Percentiles rank a stretch among this genome's conserved stretches.
These are phyloP conservation scores for Tetradesmus obliquus DNA, from an alignment of 139 green algal species.

Conservation along the genomic window DNA sequence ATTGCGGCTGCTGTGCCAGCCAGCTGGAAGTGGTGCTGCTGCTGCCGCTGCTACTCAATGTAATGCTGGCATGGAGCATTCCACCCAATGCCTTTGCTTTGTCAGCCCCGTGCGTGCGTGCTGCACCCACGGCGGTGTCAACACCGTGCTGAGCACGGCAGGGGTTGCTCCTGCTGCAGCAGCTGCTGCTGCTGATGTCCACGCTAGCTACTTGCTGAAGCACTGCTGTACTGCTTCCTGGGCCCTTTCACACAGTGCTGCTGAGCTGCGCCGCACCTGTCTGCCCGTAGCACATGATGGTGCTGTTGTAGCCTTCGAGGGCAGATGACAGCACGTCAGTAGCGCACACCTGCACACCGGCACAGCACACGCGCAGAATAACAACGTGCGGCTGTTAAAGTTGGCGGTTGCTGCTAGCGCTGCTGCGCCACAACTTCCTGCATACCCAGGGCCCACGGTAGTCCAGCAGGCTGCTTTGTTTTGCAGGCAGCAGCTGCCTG, in stretches of 20 bases:
- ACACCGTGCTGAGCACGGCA: not conserved
- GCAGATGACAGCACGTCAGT: slow-evolving; percentile 70
- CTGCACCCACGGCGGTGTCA: too few relatives aligned
- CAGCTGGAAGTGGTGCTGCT: not conserved
- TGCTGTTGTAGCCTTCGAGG: slow-evolving; percentile 83
- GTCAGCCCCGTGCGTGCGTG: too few relatives aligned
- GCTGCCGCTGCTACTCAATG: not conserved
- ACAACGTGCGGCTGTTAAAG: not conserved
- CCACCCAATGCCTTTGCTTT: too few relatives aligned
- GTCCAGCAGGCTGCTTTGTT: too few relatives aligned
- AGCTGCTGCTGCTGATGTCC: not conserved
- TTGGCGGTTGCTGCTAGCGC: too few relatives aligned
- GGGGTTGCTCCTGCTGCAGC: not conserved
- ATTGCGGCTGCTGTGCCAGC: not conserved
- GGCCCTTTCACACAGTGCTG: not conserved
- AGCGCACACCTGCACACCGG: slow-evolving; percentile 50
- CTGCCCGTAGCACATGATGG: slow-evolving; percentile 85
- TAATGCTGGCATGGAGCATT: not conserved
- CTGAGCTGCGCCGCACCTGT: slow-evolving; percentile 49
- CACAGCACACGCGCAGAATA: not conserved
- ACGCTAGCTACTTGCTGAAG: not conserved
- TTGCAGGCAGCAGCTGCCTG: not conserved
- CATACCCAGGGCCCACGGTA: too few relatives aligned
- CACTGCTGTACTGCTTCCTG: not conserved
- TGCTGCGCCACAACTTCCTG: too few relatives aligned